Conservation (phyloP, 192 early-diverging fungal species). For the Backusella mclennaniae region DNA sequence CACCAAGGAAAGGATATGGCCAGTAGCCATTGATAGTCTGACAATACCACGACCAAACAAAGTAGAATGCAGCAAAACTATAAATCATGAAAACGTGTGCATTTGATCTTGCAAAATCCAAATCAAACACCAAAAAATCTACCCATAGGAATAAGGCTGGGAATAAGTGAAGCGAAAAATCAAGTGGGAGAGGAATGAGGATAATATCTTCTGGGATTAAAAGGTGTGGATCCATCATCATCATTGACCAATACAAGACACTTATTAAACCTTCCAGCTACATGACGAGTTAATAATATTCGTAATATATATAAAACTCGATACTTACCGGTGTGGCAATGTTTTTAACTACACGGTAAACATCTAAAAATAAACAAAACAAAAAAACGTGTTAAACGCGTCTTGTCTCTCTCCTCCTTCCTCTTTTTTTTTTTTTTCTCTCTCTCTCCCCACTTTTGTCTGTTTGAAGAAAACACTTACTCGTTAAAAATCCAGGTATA, state of each 20-base stretch:
- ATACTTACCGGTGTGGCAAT: conserved; percentile 29
- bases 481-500: conserved; percentile 14
- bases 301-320: background rate
- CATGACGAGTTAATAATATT: background rate
- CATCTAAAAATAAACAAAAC: background rate
- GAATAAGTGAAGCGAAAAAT: conserved; percentile 28
- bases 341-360: conserved; percentile 13
- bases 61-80: conserved; percentile 22
- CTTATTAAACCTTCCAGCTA: conserved; percentile 33
- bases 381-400: background rate
- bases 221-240: conserved; percentile 20
- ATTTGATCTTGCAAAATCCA: conserved; percentile 22
- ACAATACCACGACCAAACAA: conserved; percentile 28
- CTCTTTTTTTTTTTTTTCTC: background rate
- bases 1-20: conserved; percentile 31
- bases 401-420: background rate
- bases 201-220: conserved; percentile 17
- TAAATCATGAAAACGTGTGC: conserved; percentile 23
- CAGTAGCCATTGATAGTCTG: conserved; percentile 24
- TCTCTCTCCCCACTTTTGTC: background rate
- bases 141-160: conserved; percentile 28
- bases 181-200: conserved; percentile 20
- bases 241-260: conserved; percentile 31
- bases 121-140: conserved; percentile 31
- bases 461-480: conserved; percentile 12